Evolutionary conservation across 2,329 filamentous ascomycete species (phyloP), one percentile per base, ranked within the genome.

Genomic region (Sordariomycetes sp.): DNA sequence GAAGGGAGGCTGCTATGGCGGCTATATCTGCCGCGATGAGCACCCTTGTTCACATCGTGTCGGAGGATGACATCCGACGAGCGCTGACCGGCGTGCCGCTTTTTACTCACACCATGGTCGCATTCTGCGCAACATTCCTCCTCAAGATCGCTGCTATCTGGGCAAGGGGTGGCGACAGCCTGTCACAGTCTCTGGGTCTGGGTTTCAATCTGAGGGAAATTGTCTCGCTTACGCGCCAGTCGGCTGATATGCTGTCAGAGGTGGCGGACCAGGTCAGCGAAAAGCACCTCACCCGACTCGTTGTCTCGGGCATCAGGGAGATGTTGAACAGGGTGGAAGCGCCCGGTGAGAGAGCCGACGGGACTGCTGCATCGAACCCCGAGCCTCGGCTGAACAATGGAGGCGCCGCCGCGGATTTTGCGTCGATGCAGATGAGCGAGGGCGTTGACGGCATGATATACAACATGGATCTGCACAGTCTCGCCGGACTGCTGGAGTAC

Each of bases 21-120:
- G 57, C 56, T 2, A 49, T 51, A 6, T 45, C 40, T 4, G 44
- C 44, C 1, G 44, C 41, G 0, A 37, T 34, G 2, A 45, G 42
- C n/a, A 82, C 54, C 14, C 42, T 59, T 2, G 46, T 48, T 7
- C 48, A 55, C 15, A 48, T 57, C 0, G 39, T 58, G 0, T 49
- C 52, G 20, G 54, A 59, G 24, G 44, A 48, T 2, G 56, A 58
- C 27, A 48, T 59, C 23, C 41, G 47, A 3, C 41, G 44, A 8
- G 45, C 49, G 2, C 37, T 60, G 4, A 47, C 55, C 6, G 55
- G 55, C 8, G 51, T 55, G 7, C 57, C 55, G 1, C 38, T 59
- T 3, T 59, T 57, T 35, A 43, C 55, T 2, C 53, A 58, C 36
- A 58, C 52, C 21, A 58, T 59, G 55, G 54, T 59, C 19, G 46